Conservation (phyloP, 345 rosid species). For the Eucalyptus caleyi region DNA sequence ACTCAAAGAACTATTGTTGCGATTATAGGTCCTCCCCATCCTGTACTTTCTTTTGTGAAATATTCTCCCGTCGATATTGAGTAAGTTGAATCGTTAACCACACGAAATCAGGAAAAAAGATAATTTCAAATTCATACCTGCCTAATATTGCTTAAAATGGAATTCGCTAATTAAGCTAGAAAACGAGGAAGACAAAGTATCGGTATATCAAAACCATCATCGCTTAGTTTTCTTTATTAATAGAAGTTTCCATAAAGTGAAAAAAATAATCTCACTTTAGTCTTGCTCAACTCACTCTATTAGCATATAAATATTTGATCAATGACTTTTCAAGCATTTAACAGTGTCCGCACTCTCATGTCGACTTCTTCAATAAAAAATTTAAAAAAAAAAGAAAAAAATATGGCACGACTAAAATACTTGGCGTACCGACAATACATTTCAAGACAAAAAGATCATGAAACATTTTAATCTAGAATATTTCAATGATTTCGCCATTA, state of each 20-base stretch:
- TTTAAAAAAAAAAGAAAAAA: rapidly evolving
- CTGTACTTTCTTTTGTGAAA: too few relatives aligned
- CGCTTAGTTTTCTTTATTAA: not conserved
- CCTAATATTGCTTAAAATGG: not conserved
- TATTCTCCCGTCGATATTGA: too few relatives aligned
- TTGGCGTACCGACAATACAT: not conserved
- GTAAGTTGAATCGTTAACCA: not conserved
- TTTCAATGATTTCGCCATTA: not conserved
- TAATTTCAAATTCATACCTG: not conserved
- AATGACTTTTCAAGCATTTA: not conserved
- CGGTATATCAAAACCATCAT: not conserved
- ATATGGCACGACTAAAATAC: not conserved
- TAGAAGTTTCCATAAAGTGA: not conserved
- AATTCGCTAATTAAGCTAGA: not conserved
- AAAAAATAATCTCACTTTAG: not conserved
- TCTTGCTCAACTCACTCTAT: not conserved
- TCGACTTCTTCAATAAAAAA: not conserved
- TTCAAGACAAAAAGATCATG: not conserved
- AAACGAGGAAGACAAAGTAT: not conserved
- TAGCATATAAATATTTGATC: not conserved
- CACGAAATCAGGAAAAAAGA: not conserved
- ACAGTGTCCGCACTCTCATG: not conserved
- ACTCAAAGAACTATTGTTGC: too few relatives aligned
- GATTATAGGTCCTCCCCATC: too few relatives aligned
- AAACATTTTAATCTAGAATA: too few relatives aligned